These are phyloP conservation scores for Eimeria sp. DNA, from an alignment of 169 alveolate genomes.

Conservation along the genomic window DNA sequence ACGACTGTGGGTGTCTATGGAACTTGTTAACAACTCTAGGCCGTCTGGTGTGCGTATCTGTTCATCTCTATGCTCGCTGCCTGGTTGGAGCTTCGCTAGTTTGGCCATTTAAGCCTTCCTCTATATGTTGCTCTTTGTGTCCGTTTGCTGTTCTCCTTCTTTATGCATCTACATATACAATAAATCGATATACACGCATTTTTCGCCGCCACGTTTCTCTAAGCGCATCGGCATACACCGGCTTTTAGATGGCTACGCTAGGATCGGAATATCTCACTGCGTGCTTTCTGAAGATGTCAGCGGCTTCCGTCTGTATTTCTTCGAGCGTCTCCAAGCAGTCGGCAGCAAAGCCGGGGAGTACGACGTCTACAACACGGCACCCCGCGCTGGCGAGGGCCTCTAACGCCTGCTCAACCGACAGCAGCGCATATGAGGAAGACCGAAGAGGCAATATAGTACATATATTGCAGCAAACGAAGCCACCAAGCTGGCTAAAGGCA, in stretches of 20 bases:
- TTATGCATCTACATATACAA: neutral
- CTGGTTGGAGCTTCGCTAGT: neutral
- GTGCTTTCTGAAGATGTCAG: neutral
- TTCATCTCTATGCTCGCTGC: neutral
- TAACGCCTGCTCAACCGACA: conserved; percentile 27
- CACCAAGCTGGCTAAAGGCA: neutral
- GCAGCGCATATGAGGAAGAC: neutral
- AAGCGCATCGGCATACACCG: neutral
- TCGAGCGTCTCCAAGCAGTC: conserved; percentile 79
- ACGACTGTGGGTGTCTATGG: neutral
- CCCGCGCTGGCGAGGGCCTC: conserved; percentile 70
- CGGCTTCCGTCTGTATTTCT: conserved; percentile 25
- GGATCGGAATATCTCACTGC: conserved; percentile 1
- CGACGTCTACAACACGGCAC: conserved; percentile 43
- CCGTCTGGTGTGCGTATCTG: neutral
- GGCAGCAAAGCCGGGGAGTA: conserved; percentile 77
- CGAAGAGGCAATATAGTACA: neutral
- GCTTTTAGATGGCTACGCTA: neutral
- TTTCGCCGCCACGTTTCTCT: neutral
- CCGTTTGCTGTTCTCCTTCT: neutral
- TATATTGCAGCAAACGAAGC: neutral
- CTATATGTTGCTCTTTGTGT: neutral
- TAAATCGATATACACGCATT: too few relatives aligned
- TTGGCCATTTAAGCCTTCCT: neutral
- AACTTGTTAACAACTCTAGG: neutral